These are phyloP conservation scores for Metschnikowia anglica DNA, from an alignment of 805 yeast species.

Conservation along the genomic window DNA sequence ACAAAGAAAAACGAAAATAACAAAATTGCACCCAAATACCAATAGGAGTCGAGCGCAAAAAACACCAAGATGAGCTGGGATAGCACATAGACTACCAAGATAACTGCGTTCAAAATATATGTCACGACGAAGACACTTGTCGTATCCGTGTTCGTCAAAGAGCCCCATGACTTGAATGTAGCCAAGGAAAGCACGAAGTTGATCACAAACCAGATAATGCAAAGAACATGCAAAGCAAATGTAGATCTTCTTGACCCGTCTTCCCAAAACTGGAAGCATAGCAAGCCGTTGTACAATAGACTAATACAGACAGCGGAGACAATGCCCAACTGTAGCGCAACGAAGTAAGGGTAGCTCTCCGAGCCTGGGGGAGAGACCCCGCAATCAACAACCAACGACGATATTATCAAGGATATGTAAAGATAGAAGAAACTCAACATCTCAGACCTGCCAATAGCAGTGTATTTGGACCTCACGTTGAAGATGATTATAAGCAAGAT, in stretches of 20 bases:
- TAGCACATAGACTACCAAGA: conserved; percentile 59
- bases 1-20: conserved; percentile 72
- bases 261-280: conserved; percentile 91
- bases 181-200: conserved; percentile 67
- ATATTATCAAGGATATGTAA: conserved; percentile 54
- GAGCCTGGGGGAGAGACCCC: conserved; percentile 92
- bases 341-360: conserved; percentile 73
- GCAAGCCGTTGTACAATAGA: conserved; percentile 68
- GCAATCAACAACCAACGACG: conserved; percentile 79
- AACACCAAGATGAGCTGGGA: conserved; percentile 69
- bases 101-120: conserved; percentile 69
- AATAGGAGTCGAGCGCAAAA: conserved; percentile 66
- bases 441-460: conserved; percentile 92
- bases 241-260: conserved; percentile 79
- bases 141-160: conserved; percentile 52
- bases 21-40: conserved; percentile 87
- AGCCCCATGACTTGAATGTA: conserved; percentile 67
- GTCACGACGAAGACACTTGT: conserved; percentile 67
- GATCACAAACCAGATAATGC: conserved; percentile 58
- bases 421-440: conserved; percentile 71
- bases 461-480: conserved; percentile 78
- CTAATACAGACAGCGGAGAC: conserved; percentile 71
- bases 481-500: conserved; percentile 69
- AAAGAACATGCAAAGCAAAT: conserved; percentile 50
- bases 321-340: conserved; percentile 74